Conservation (phyloP, 257 asterid genomes). For the Solanum tacnaense region DNA sequence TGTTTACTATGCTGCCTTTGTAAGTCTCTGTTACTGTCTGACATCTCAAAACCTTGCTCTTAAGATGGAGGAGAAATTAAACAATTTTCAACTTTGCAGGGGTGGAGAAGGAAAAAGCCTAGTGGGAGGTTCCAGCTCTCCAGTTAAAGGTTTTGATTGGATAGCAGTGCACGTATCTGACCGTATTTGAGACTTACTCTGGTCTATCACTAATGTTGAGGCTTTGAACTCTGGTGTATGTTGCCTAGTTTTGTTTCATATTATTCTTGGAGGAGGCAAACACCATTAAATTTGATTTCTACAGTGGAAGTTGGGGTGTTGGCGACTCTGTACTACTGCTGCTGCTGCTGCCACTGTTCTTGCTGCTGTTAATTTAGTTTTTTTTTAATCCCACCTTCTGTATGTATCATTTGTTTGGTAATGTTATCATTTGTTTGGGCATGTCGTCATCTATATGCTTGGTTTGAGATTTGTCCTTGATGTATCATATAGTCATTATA, state of each 20-base stretch:
- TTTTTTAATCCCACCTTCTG: conserved; percentile 13
- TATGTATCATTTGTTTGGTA: conserved; percentile 40
- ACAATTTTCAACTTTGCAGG: conserved; percentile 27
- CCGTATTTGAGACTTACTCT: conserved; percentile 4
- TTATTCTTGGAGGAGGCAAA: conserved; percentile 21
- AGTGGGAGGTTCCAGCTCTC: conserved; percentile 87
- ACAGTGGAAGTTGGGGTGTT: conserved; percentile 9
- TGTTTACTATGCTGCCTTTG: conserved; percentile 80
- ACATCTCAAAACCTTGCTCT: not conserved
- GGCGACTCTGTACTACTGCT: conserved; percentile 8
- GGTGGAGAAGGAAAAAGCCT: conserved; percentile 76
- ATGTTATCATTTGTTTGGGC: conserved; percentile 20
- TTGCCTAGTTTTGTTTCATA: conserved; percentile 23
- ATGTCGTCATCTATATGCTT: conserved; percentile 19
- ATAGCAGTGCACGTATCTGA: conserved; percentile 6
- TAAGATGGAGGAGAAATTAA: conserved; percentile 1
- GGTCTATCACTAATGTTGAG: not conserved
- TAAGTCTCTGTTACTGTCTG: conserved; percentile 25
- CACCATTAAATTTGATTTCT: conserved; percentile 14
- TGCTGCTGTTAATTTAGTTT: conserved; percentile 16
- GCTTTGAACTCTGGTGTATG: conserved; percentile 13
- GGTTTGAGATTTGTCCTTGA: conserved; percentile 9
- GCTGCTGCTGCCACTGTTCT: conserved; percentile 16
- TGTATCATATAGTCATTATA: conserved; percentile 19
- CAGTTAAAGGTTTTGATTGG: conserved; percentile 24